Base-by-base conservation (phyloP, 805 yeast genomes). In the Candida namnaoensis region DNA sequence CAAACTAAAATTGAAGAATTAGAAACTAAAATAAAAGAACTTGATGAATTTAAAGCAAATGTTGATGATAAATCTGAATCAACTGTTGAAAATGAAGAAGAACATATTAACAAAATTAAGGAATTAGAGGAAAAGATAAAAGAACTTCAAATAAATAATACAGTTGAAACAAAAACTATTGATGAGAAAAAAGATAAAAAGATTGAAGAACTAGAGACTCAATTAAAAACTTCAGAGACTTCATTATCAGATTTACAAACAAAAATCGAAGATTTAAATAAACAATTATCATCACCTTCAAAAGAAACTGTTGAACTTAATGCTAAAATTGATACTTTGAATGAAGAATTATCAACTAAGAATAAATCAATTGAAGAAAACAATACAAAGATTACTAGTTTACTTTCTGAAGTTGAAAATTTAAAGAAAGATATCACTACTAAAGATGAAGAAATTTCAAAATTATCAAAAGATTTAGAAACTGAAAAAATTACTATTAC, bases 1-100 rank as follows among this genome's bases (percentile, higher is more conserved):
- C 39, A 47, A 32, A 12, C 32, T 5, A 43, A 41, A 25, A 32
- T 38, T 8, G 35, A 38, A n/a, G 39, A 38, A 6, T 25, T 38
- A 25, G 30, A 38, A 4, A 35, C 15, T 47, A 13, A 46, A 37
- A 44, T 61, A 26, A 44, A 56, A 38, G 49, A 49, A 48, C 37
- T 48, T 41, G 45, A 43, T 33, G 41, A 26, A 10, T 7, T 8
- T 8, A 7, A 26, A 26, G 28, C 7, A 26, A 26, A 26, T 7
- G 7, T 26, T 7, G 10, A 26, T 8, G 28, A 26, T 8, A 10
- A 26, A 26, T n/a, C n/a, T n/a, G n/a, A n/a, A n/a, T n/a, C 28
- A 26, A n/a, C n/a, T 26, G 28, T 8, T 8, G 10, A 10, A 8
- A 7, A 2, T 8, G 28, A 26, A 10, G 10, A 10, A 26, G 28